Percentiles rank a stretch among this genome's conserved stretches.
These are phyloP conservation scores for Mimosa pudica DNA, from an alignment of 306 rosid genomes.

Conservation along the genomic window DNA sequence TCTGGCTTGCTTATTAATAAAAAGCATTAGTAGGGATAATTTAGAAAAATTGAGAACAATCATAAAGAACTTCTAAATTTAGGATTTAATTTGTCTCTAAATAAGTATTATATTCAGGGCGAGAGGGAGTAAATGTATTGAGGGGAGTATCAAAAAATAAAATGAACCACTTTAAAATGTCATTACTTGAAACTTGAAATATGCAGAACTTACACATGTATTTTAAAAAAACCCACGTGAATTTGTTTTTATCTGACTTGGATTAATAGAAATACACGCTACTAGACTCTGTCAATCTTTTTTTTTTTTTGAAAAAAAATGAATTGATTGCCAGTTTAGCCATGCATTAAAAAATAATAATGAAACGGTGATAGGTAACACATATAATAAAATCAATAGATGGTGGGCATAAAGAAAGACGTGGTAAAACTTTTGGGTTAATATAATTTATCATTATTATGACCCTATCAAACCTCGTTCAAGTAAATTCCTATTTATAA, in stretches of 20 bases:
- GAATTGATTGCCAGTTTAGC: neutral
- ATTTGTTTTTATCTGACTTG: constrained; percentile 7
- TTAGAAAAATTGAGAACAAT: too few species aligned
- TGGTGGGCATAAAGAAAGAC: constrained; percentile 29
- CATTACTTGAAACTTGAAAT: neutral
- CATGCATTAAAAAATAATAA: neutral
- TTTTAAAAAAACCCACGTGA: constrained; percentile 22
- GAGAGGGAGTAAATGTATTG: neutral
- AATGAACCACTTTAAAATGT: constrained; percentile 1
- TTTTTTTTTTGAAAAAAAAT: neutral
- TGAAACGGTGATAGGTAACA: constrained; percentile 16
- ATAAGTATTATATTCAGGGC: too few species aligned
- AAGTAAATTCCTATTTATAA: neutral
- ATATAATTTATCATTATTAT: neutral
- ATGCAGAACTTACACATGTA: neutral
- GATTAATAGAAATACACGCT: constrained; percentile 6
- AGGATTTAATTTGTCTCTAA: too few species aligned
- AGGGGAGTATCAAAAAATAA: constrained; percentile 13
- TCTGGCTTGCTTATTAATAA: too few species aligned
- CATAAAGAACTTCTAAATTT: too few species aligned
- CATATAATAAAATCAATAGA: neutral
- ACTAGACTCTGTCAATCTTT: constrained; percentile 21
- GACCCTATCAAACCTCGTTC: neutral
- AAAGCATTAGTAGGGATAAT: too few species aligned
- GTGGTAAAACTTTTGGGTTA: constrained; percentile 10